Conservation (phyloP, 768 basidiomycete species). For the Megacollybia marginata region DNA sequence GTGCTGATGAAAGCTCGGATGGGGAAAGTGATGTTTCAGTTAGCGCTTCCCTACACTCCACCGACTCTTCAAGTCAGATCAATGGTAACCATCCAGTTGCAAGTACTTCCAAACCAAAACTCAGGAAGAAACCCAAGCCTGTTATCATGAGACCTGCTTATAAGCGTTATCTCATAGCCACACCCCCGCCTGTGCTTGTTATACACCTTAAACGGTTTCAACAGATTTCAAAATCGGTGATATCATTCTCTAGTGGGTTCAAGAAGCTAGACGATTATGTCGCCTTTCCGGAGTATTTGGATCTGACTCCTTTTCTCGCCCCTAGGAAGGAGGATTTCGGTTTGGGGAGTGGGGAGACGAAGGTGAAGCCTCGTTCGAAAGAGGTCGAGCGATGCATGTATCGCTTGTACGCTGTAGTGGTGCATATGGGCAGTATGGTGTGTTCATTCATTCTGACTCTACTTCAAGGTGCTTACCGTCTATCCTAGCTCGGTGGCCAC, state of each 20-base stretch:
- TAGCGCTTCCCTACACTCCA: slow-evolving; percentile 18
- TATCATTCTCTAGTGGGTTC: slow-evolving; percentile 63
- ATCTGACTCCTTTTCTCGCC: slow-evolving; percentile 80
- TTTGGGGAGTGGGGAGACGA: slow-evolving; percentile 26
- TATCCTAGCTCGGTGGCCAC: slow-evolving; percentile 71
- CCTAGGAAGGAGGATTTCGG: slow-evolving; percentile 71
- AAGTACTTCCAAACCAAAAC: slow-evolving; percentile 5
- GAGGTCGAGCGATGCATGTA: slow-evolving; percentile 46
- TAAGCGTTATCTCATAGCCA: slow-evolving; percentile 90
- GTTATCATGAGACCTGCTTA: slow-evolving; percentile 78
- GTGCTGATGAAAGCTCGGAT: slow-evolving; percentile 21
- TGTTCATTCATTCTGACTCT: slow-evolving; percentile 16
- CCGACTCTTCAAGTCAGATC: slow-evolving; percentile 1
- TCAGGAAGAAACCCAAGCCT: slow-evolving; percentile 37
- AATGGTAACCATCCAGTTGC: too few species aligned
- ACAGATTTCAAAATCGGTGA: slow-evolving; percentile 59
- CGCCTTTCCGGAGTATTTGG: slow-evolving; percentile 81
- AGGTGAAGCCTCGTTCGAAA: slow-evolving; percentile 19
- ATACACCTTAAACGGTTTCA: slow-evolving; percentile 95
- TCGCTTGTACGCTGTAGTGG: slow-evolving; percentile 73
- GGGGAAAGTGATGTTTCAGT: slow-evolving; percentile 25
- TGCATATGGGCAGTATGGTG: slow-evolving; percentile 86
- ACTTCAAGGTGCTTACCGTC: slow-evolving; percentile 4
- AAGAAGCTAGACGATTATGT: slow-evolving; percentile 92
- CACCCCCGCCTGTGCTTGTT: slow-evolving; percentile 80